phyloP scores from a whole-genome alignment of 371 early-diverging fungal species.

The Funneliformis caledonium region DNA sequence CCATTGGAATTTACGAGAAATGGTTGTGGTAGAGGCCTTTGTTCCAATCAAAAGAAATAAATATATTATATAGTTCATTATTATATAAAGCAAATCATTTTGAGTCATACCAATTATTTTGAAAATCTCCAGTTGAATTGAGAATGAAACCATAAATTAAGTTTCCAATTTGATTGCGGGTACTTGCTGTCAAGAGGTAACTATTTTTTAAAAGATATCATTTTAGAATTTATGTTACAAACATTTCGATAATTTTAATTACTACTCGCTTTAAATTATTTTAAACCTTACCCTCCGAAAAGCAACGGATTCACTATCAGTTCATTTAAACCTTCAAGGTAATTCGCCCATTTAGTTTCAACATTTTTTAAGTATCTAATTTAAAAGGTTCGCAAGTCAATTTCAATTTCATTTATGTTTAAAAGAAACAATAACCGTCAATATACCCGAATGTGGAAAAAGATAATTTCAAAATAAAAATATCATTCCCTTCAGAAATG shows the following conservation, averaged over 20 bases:
- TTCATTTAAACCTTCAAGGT: neutral
- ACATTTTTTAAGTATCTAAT: neutral
- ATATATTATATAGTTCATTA: neutral
- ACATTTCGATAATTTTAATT: neutral
- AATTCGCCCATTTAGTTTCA: neutral
- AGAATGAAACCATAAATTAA: neutral
- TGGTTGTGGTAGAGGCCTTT: slow-evolving; percentile 16
- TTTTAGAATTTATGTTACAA: too few relatives aligned
- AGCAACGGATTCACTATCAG: neutral
- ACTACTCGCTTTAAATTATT: neutral
- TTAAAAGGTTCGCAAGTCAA: neutral
- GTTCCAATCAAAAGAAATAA: neutral
- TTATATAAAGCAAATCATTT: neutral
- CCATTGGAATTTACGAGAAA: neutral
- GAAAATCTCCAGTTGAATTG: neutral
- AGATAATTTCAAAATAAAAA: neutral
- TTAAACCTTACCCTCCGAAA: neutral
- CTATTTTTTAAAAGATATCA: neutral
- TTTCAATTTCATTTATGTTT: neutral
- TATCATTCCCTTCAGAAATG: neutral
- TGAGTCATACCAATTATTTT: neutral
- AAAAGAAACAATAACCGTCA: neutral
- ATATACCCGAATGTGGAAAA: slow-evolving; percentile 6
- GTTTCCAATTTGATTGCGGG: neutral
- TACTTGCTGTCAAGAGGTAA: neutral